Evolutionary conservation across 495 filamentous ascomycete genomes (phyloP).

Genomic region (Trichoderma erinaceum): DNA sequence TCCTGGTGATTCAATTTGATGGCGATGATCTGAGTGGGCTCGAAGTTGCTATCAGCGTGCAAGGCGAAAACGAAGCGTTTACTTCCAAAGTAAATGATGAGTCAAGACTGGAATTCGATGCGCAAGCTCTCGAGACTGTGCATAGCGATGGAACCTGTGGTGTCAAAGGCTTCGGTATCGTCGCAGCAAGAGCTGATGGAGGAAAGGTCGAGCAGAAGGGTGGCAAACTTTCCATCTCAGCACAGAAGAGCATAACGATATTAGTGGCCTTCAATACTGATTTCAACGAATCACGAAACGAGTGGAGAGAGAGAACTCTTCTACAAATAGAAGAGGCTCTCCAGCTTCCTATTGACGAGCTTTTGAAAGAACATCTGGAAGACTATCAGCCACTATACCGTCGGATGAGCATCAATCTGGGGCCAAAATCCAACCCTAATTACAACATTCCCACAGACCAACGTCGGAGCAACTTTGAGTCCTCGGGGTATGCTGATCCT

Average conservation of each 20-base stretch:
- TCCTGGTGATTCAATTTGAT: constrained; percentile 17
- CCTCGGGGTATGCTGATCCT: constrained; percentile 17
- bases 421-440: not conserved
- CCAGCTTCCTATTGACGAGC: not conserved
- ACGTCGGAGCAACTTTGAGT: constrained; percentile 15
- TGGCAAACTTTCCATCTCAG: constrained; percentile 14
- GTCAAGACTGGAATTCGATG: constrained; percentile 18
- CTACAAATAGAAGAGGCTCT: constrained; percentile 17
- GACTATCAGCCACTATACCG: constrained; percentile 17
- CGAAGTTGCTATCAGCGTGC: constrained; percentile 12
- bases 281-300: constrained; percentile 14
- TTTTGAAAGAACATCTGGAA: constrained; percentile 17
- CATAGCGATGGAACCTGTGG: constrained; percentile 21
- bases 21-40: constrained; percentile 15
- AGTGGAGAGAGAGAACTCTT: constrained; percentile 16
- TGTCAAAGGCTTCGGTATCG: constrained; percentile 17
- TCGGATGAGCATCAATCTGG: constrained; percentile 18
- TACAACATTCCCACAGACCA: constrained; percentile 13
- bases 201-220: constrained; percentile 14
- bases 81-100: constrained; percentile 8
- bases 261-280: constrained; percentile 21
- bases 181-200: constrained; percentile 13
- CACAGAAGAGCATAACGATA: constrained; percentile 17
- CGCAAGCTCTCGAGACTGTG: constrained; percentile 18
- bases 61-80: constrained; percentile 19